Evolutionary conservation across 2,329 filamentous ascomycete genomes (phyloP).

Genomic region (Leptographium wingfieldii): DNA sequence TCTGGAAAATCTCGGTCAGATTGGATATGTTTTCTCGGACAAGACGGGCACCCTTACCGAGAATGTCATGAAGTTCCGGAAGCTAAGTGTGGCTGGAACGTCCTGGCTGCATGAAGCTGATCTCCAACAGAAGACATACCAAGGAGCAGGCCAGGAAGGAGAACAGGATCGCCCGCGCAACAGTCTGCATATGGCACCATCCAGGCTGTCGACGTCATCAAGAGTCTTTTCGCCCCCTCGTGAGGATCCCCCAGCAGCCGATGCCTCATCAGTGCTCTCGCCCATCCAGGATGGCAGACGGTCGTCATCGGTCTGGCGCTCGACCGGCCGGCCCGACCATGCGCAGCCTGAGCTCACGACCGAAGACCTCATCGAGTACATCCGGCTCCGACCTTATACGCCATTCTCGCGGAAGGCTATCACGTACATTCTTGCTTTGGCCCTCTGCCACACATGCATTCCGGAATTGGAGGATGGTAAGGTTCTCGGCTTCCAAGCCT

Average conservation of each 20-base stretch:
- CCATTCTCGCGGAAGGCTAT: conserved; percentile 66
- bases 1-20: conserved; percentile 83
- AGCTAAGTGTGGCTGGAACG: conserved; percentile 78
- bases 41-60: conserved; percentile 93
- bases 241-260: not conserved
- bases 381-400: conserved; percentile 62
- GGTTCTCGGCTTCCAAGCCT: conserved; percentile 55
- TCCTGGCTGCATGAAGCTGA: conserved; percentile 80
- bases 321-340: conserved; percentile 33
- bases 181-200: not conserved
- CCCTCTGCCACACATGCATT: conserved; percentile 82
- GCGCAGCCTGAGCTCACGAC: conserved; percentile 50
- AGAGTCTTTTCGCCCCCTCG: not conserved
- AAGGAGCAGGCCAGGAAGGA: conserved; percentile 1
- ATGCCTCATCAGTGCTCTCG: not conserved
- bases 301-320: conserved; percentile 38
- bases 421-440: conserved; percentile 72
- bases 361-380: conserved; percentile 63
- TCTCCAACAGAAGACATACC: conserved; percentile 23
- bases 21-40: conserved; percentile 84
- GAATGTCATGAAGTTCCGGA: conserved; percentile 91
- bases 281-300: conserved; percentile 18
- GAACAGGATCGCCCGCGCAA: conserved; percentile 1
- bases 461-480: conserved; percentile 64
- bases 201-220: not conserved